Conservation (phyloP, 441 rosid species). For the Pelargonium cotyledonis region DNA sequence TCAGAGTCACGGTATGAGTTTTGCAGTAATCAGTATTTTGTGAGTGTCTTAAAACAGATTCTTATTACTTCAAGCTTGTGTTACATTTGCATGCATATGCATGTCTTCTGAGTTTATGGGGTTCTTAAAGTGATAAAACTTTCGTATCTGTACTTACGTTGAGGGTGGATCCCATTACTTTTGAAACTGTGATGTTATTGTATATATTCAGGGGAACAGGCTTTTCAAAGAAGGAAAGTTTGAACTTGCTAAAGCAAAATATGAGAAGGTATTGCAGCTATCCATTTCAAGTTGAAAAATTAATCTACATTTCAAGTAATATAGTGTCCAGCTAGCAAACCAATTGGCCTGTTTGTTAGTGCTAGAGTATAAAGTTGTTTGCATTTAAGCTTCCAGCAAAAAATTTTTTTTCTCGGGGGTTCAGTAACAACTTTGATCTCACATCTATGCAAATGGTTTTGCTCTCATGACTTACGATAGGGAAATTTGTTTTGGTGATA, state of each 20-base stretch:
- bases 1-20: conserved; percentile 63
- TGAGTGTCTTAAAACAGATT: neutral
- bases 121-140: conserved; percentile 1
- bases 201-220: conserved; percentile 74
- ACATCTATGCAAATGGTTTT: too few species aligned
- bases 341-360: neutral
- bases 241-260: conserved; percentile 90
- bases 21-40: conserved; percentile 9
- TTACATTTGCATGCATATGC: neutral
- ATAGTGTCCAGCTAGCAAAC: neutral
- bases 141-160: neutral
- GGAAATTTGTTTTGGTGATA: too few species aligned
- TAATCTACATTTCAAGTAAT: neutral
- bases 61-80: neutral
- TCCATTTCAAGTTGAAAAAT: neutral
- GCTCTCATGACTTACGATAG: too few species aligned
- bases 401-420: too few species aligned
- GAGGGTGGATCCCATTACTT: neutral
- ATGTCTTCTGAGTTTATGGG: neutral
- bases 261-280: conserved; percentile 65
- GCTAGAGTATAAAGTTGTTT: neutral
- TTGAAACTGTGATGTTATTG: conserved; percentile 19
- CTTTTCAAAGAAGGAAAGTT: conserved; percentile 91
- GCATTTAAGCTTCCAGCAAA: too few species aligned
- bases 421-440: too few species aligned